phyloP scores from a whole-genome alignment of 108 stramenopile species.

The Cyclotella sp. region DNA sequence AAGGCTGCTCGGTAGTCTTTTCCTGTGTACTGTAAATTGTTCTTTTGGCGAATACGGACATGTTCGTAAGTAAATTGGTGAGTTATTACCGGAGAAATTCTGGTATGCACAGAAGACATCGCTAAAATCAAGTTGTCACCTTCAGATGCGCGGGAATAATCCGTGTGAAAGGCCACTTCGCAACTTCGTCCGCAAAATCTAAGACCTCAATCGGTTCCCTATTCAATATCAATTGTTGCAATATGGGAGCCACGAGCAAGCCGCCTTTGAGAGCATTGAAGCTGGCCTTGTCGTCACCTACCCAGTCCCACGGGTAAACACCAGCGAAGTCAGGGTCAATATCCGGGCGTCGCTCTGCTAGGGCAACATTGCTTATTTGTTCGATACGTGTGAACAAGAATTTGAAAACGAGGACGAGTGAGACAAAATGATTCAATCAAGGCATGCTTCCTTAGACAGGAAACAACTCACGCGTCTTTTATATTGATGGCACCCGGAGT shows the following conservation, averaged over 20 bases:
- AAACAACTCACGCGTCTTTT: conserved; percentile 58
- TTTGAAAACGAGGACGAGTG: background rate
- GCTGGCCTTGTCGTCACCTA: conserved; percentile 74
- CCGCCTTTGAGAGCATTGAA: conserved; percentile 89
- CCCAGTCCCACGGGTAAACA: conserved; percentile 91
- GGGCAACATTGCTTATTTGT: conserved; percentile 55
- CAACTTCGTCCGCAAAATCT: conserved; percentile 87
- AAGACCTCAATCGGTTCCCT: conserved; percentile 83
- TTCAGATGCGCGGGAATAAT: conserved; percentile 93
- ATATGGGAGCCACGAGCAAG: conserved; percentile 91
- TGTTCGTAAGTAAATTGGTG: background rate
- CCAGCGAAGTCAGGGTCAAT: conserved; percentile 86
- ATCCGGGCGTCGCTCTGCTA: conserved; percentile 78
- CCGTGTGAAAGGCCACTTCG: conserved; percentile 80
- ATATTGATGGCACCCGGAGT: conserved; percentile 83
- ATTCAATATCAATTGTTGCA: conserved; percentile 91
- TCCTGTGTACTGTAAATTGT: conserved; percentile 80
- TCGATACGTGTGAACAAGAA: background rate
- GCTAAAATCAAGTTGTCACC: background rate
- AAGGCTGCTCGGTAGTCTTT: conserved; percentile 88
- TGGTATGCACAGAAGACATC: background rate
- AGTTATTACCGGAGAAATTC: background rate
- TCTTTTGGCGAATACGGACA: conserved; percentile 22
- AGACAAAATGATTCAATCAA: background rate
- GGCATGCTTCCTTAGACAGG: background rate